phyloP scores from a whole-genome alignment of 768 basidiomycete genomes.

The Panellus pusillus region DNA sequence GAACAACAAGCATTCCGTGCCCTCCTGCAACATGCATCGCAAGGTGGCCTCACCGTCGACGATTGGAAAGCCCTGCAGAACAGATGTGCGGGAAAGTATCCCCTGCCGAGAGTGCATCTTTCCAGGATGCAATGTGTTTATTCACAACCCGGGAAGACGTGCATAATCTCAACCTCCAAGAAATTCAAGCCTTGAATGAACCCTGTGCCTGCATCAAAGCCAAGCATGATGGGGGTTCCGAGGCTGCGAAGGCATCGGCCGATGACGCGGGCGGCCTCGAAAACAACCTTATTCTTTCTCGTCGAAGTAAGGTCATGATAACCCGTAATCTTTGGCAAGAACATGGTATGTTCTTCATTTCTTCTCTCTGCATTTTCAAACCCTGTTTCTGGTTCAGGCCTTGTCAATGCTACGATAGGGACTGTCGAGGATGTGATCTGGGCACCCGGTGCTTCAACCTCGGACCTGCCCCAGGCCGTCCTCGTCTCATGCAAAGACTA shows the following conservation, averaged over 20 bases:
- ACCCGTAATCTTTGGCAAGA: conserved; percentile 11
- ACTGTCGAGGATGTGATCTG: conserved; percentile 20
- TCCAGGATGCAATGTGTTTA: conserved; percentile 10
- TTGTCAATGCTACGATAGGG: conserved; percentile 17
- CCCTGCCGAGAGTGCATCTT: not conserved
- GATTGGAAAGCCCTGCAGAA: conserved; percentile 7
- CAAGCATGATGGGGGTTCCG: conserved; percentile 9
- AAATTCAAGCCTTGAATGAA: conserved; percentile 3
- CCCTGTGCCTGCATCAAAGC: conserved; percentile 14
- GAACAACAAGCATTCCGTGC: conserved; percentile 2
- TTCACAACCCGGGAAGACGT: conserved; percentile 12
- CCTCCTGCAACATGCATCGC: conserved; percentile 6
- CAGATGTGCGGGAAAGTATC: not conserved
- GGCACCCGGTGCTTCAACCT: conserved; percentile 5
- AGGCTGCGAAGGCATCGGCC: not conserved
- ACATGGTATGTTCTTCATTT: conserved; percentile 5
- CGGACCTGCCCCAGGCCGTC: conserved; percentile 19
- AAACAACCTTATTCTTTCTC: not conserved
- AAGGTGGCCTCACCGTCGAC: not conserved
- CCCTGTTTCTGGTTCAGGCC: not conserved
- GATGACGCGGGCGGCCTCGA: conserved; percentile 9
- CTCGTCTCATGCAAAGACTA: conserved; percentile 18
- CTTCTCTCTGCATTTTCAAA: not conserved
- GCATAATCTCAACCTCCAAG: not conserved
- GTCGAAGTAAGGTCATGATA: conserved; percentile 13